Conservation (phyloP, 768 basidiomycete genomes). For the Leccinum broughii region DNA sequence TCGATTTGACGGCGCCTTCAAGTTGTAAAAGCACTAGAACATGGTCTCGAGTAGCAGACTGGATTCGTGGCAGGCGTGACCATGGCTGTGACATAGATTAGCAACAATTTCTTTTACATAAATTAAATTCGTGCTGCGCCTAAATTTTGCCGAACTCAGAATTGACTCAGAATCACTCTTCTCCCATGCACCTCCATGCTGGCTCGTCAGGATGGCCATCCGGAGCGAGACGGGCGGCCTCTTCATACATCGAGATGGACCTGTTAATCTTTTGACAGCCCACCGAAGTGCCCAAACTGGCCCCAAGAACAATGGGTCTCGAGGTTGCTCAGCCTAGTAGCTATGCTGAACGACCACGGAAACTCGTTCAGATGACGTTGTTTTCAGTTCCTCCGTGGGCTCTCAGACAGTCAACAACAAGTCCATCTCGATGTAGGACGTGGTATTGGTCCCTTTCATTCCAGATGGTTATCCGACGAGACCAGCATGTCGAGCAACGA, state of each 20-base stretch:
- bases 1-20: too few relatives aligned
- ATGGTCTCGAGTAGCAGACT: too few relatives aligned
- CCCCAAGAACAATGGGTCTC: neutral
- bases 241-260: neutral
- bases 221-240: neutral
- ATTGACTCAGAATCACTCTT: neutral
- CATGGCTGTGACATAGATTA: too few relatives aligned
- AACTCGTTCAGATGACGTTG: neutral
- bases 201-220: neutral
- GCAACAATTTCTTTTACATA: too few relatives aligned
- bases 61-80: too few relatives aligned
- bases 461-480: neutral
- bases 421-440: neutral
- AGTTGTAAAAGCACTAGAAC: too few relatives aligned
- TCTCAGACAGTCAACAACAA: neutral
- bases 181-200: neutral
- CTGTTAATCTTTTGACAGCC: neutral
- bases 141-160: too few relatives aligned
- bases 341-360: neutral
- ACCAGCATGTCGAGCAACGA: neutral
- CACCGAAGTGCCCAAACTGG: neutral
- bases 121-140: too few relatives aligned
- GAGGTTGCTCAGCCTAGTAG: neutral
- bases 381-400: neutral
- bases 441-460: neutral